Conservation (phyloP, 257 asterid genomes). For the Capsicum chinense region DNA sequence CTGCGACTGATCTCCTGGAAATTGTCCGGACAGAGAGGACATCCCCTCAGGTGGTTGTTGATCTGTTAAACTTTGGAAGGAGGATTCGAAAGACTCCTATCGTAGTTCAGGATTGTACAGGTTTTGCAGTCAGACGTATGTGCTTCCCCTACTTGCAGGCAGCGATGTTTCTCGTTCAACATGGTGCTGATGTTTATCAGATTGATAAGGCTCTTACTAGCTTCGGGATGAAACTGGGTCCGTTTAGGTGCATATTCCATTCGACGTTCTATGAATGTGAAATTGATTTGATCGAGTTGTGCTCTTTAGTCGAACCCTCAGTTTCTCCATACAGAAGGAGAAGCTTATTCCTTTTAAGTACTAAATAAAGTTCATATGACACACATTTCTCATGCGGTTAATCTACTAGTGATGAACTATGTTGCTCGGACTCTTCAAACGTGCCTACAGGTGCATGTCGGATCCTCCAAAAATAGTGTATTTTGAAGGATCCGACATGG, state of each 20-base stretch:
- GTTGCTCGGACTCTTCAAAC: too few species aligned
- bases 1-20: slow-evolving; percentile 93
- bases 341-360: background rate
- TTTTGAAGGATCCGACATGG: too few species aligned
- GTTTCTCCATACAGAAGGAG: background rate
- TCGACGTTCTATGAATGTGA: background rate
- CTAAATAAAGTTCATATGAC: slow-evolving; percentile 23
- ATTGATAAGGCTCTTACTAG: slow-evolving; percentile 77
- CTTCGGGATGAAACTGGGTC: slow-evolving; percentile 99
- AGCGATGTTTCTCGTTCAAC: slow-evolving; percentile 80
- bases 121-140: slow-evolving; percentile 91
- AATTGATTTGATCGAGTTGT: background rate
- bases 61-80: slow-evolving; percentile 84
- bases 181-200: slow-evolving; percentile 80
- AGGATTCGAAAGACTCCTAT: slow-evolving; percentile 91
- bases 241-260: slow-evolving; percentile 66
- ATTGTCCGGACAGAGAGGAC: slow-evolving; percentile 86
- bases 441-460: too few species aligned
- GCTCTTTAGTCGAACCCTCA: background rate
- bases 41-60: slow-evolving; percentile 81
- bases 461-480: too few species aligned
- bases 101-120: slow-evolving; percentile 93
- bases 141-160: slow-evolving; percentile 96
- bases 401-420: background rate
- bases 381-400: background rate